Evolutionary conservation across 805 yeast species (phyloP), one percentile per base, ranked within the genome.

Genomic region (Tetrapisispora nanseiensis): DNA sequence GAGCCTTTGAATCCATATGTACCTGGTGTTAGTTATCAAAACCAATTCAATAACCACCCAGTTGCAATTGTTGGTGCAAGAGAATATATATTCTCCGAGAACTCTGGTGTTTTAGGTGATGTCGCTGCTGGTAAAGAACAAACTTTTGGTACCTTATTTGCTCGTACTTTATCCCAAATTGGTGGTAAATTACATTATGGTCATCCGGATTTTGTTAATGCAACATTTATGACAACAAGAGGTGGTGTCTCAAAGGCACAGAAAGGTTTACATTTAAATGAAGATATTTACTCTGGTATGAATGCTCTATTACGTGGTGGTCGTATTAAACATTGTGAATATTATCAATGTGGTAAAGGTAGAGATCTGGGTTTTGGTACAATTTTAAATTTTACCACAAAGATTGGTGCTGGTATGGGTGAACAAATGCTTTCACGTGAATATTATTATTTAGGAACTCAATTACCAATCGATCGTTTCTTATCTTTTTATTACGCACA

Each of bases 341-440:
- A 82, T 62, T 87, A 79, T 64, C 97, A 89, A 62, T 89, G 97
- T 66, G 97, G 97, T 40, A 89, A 89, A 62, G 97, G 97, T 3
- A 74, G 97, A 64, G 97, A 89, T 69, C 68, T 90, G 44, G 97
- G 97, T 12, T 89, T 89, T 63, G 84, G 89, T 6, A 84, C 96
- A 0, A 86, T 89, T 55, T 70, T 89, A 52, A 90, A 89, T 58
- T 89, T 89, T 69, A 90, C 96, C 0, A 82, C 95, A 1, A 89
- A 89, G 66, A 89, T 89, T 62, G 97, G 97, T n/a, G 92, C 95
- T 38, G 97, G 97, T 46, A 89, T 89, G 97, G 97, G 97, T 18
- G 97, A 89, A 62, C 97, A 89, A 61, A 76, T 87, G 66, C 65
- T 90, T 29, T 86, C 95, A 6, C 74, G 97, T 57, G 97, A 89